Base-by-base conservation (phyloP, 2,329 filamentous ascomycete species). In the Cryphonectria carpinicola region DNA sequence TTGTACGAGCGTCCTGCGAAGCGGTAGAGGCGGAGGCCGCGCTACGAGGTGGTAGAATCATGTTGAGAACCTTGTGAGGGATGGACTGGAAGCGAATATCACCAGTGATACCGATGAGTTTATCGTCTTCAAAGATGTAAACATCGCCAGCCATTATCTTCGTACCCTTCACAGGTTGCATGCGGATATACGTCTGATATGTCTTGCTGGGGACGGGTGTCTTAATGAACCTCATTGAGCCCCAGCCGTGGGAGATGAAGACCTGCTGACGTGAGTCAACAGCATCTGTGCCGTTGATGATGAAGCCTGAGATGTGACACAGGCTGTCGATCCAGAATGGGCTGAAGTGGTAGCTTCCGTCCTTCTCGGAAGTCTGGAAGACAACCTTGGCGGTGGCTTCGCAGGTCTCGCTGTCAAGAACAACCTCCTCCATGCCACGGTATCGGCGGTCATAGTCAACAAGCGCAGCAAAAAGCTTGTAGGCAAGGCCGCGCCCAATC, bases 401-500 rank as follows among this genome's bases (percentile, higher is more conserved):
- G 71, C 80, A 81, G 17, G 79, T 79, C 58, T 77, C 76, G 73
- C 83, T 86, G 75, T 85, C 81, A 8, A 90, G 80, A 49, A 89
- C 83, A 8, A 90, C 86, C 68, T 88, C 86, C 54, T 89, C 83
- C 81, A 90, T 89, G 35, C 87, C 88, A 67, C 82, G 83, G 77
- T 87, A 90, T 52, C 82, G 82, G 11, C 76, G 78, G 22, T 83
- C 81, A 73, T 89, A 90, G 75, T 89, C 86, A 7, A 90, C 88
- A 0, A 90, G 79, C 58, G 86, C 84, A 14, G 79, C 76, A 75
- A 89, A 88, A 0, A 89, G 86, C 81, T 94, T 95, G 86, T 96
- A 96, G 19, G 91, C 90, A 82, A 94, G 88, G 46, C 91, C 91
- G 37, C 91, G 89, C 65, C 91, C 88, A 73, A 94, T 87, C 81